Conservation (phyloP, 2,329 filamentous ascomycete species). For the Colletotrichum lentis region DNA sequence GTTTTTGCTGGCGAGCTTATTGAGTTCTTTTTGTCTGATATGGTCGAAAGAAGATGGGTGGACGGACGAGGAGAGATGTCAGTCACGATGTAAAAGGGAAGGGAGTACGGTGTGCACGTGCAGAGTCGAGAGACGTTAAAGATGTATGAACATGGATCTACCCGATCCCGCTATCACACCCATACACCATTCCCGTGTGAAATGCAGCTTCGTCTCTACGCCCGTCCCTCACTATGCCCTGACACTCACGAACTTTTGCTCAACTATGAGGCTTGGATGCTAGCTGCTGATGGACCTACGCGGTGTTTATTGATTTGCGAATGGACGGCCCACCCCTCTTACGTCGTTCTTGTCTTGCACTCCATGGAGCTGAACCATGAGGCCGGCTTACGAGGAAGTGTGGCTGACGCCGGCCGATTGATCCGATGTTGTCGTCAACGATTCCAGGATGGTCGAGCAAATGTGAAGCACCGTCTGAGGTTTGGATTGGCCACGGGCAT, state of each 20-base stretch:
- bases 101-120: not conserved
- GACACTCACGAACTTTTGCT: not conserved
- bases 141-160: not conserved
- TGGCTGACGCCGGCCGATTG: slow-evolving; percentile 2
- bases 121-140: not conserved
- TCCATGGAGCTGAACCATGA: not conserved
- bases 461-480: not conserved
- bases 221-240: slow-evolving; percentile 3
- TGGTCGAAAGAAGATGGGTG: not conserved
- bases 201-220: slow-evolving; percentile 4
- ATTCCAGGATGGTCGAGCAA: not conserved
- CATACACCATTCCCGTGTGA: not conserved
- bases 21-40: not conserved
- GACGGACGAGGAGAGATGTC: not conserved
- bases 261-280: not conserved
- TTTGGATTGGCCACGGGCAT: not conserved
- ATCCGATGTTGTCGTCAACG: not conserved
- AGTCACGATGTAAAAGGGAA: not conserved
- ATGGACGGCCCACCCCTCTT: not conserved
- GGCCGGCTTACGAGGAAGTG: not conserved
- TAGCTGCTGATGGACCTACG: not conserved
- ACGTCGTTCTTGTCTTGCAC: not conserved
- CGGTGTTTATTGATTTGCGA: not conserved
- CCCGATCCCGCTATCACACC: not conserved
- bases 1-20: not conserved